Percentiles rank a stretch among this genome's conserved stretches.
These are phyloP conservation scores for Tricholoma sp. DNA, from an alignment of 768 basidiomycete species.

Conservation along the genomic window DNA sequence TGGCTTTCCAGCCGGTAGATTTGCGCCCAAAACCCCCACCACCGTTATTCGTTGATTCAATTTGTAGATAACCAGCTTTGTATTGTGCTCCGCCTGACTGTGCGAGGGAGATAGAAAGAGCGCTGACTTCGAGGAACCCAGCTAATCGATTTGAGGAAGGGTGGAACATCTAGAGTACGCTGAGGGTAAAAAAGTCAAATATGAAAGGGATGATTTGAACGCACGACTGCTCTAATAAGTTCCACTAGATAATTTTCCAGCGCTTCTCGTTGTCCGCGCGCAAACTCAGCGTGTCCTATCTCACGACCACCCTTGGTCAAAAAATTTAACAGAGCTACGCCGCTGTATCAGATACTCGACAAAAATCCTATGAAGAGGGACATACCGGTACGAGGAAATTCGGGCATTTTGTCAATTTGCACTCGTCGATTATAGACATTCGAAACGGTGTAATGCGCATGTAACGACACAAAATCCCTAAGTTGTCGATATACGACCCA, in stretches of 20 bases:
- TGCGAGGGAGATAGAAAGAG: slow-evolving; percentile 78
- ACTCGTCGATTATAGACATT: slow-evolving; percentile 68
- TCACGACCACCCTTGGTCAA: slow-evolving; percentile 59
- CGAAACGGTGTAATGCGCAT: slow-evolving; percentile 83
- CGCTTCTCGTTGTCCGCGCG: slow-evolving; percentile 72
- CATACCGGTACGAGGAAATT: slow-evolving; percentile 83
- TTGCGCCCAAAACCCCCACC: slow-evolving; percentile 62
- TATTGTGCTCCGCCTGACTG: slow-evolving; percentile 80
- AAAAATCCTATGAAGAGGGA: neutral
- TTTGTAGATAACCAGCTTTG: slow-evolving; percentile 81
- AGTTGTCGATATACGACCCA: slow-evolving; percentile 97
- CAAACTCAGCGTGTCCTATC: slow-evolving; percentile 68
- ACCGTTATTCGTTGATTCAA: slow-evolving; percentile 48
- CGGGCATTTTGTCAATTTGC: slow-evolving; percentile 70
- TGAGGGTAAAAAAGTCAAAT: neutral
- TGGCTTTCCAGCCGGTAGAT: slow-evolving; percentile 51
- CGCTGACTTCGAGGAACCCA: slow-evolving; percentile 88
- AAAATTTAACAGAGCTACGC: slow-evolving; percentile 78
- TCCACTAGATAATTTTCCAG: slow-evolving; percentile 86
- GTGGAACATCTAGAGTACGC: slow-evolving; percentile 80
- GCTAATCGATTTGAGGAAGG: slow-evolving; percentile 86
- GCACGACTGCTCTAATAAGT: slow-evolving; percentile 84
- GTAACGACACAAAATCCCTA: slow-evolving; percentile 86
- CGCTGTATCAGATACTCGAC: slow-evolving; percentile 2
- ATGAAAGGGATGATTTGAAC: slow-evolving; percentile 17